Evolutionary conservation across 2,329 filamentous ascomycete genomes (phyloP).

Genomic region (Colletotrichum falcatum): DNA sequence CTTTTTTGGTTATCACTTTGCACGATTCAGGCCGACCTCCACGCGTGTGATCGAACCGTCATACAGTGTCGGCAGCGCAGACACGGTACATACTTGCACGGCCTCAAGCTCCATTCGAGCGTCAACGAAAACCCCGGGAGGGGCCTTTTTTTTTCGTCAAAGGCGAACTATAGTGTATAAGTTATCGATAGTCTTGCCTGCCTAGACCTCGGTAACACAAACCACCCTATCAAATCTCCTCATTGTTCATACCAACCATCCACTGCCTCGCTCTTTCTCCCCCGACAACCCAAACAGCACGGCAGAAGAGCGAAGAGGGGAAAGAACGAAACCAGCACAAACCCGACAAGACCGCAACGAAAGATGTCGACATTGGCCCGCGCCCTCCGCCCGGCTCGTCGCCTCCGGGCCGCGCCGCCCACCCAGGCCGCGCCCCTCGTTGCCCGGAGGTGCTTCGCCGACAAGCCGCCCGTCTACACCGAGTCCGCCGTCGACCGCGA

Average conservation of each 20-base stretch:
- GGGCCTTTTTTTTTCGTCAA: neutral
- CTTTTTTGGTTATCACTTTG: neutral
- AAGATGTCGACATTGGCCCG: conserved; percentile 38
- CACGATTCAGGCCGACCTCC: conserved; percentile 6
- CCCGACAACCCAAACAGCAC: neutral
- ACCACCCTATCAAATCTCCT: conserved; percentile 1
- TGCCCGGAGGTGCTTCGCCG: conserved; percentile 38
- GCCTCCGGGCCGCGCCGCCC: conserved; percentile 38
- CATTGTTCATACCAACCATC: neutral
- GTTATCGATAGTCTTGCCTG: neutral
- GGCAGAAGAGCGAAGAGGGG: neutral
- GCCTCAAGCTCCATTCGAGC: neutral
- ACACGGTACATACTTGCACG: neutral
- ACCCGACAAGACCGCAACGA: neutral
- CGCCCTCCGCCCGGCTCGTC: conserved; percentile 43
- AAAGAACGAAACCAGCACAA: neutral
- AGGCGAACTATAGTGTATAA: neutral
- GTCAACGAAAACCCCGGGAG: neutral
- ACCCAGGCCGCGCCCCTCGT: conserved; percentile 31
- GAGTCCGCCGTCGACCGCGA: conserved; percentile 57
- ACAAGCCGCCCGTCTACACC: conserved; percentile 45
- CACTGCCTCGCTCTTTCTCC: neutral
- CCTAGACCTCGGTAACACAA: conserved; percentile 17
- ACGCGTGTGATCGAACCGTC: conserved; percentile 7
- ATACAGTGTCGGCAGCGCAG: neutral